Percentiles rank a stretch among this genome's conserved stretches.
Conservation (phyloP, 345 rosid species). For the Syzygium jambos region DNA sequence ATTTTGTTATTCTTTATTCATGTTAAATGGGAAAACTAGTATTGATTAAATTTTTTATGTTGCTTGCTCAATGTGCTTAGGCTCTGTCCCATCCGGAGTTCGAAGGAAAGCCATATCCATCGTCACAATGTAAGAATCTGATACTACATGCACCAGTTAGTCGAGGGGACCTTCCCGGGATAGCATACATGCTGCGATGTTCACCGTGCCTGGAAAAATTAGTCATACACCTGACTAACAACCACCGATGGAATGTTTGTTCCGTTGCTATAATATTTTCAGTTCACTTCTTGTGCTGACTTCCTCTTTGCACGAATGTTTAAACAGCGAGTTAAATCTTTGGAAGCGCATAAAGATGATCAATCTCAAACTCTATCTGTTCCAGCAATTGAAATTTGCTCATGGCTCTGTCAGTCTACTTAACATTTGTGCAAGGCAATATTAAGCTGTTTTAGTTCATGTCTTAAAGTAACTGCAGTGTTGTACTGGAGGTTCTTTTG, state of each 20-base stretch:
- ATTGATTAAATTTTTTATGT: not conserved
- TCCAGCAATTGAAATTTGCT: not conserved
- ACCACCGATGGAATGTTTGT: not conserved
- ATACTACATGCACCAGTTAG: not conserved
- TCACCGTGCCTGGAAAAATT: not conserved
- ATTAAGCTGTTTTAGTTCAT: not conserved
- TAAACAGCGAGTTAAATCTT: not conserved
- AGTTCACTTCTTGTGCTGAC: not conserved
- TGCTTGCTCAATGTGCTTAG: not conserved
- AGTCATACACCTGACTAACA: not conserved
- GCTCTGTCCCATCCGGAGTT: not conserved
- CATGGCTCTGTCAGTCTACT: not conserved
- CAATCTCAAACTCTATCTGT: not conserved
- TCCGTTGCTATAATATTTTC: not conserved
- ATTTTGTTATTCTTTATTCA: not conserved
- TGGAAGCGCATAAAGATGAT: not conserved
- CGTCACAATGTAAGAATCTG: not conserved
- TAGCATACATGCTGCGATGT: not conserved
- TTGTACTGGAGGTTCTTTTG: not conserved
- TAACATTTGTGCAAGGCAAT: not conserved
- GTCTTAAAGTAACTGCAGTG: not conserved
- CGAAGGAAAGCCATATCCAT: not conserved
- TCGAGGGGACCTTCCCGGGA: not conserved
- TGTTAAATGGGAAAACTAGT: not conserved
- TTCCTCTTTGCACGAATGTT: not conserved